Percentiles rank a stretch among this genome's conserved stretches.
phyloP scores from a whole-genome alignment of 208 protist species.

The Leishmania aethiopica region DNA sequence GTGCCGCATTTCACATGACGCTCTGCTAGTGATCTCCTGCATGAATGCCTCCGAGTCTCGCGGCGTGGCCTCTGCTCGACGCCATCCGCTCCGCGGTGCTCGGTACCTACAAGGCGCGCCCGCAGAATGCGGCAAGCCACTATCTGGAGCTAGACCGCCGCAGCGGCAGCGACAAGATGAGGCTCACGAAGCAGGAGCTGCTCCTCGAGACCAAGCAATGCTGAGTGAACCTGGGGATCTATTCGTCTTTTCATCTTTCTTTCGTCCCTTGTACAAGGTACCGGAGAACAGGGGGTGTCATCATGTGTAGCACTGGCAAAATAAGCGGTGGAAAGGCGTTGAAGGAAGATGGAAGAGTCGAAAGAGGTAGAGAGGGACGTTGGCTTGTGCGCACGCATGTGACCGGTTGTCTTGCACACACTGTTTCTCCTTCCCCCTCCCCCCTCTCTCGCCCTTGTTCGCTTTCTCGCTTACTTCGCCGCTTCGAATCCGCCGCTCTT shows the following conservation, averaged over 20 bases:
- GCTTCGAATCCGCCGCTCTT: background rate
- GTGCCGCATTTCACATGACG: constrained; percentile 57
- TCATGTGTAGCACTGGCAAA: background rate
- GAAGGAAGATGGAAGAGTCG: background rate
- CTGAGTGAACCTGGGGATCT: constrained; percentile 82
- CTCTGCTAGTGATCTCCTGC: constrained; percentile 74
- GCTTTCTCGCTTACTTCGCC: background rate
- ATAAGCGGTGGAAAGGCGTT: background rate
- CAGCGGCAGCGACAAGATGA: constrained; percentile 44
- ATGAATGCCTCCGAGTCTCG: constrained; percentile 79
- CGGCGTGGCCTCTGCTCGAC: constrained; percentile 46
- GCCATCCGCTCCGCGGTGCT: constrained; percentile 39
- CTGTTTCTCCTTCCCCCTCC: background rate
- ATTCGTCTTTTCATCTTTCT: background rate
- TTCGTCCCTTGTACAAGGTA: background rate
- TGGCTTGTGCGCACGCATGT: background rate
- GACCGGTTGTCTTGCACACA: background rate
- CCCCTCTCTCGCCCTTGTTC: no score
- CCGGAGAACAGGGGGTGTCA: background rate
- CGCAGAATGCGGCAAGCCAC: constrained; percentile 13
- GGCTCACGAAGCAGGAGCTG: constrained; percentile 60
- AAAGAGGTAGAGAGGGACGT: background rate
- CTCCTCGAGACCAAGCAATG: constrained; percentile 73
- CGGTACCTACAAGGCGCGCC: constrained; percentile 24
- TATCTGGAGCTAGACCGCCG: constrained; percentile 38